Evolutionary conservation across 2,329 filamentous ascomycete genomes (phyloP), one percentile per base, ranked within the genome.

Genomic region (Volutella citrinella): DNA sequence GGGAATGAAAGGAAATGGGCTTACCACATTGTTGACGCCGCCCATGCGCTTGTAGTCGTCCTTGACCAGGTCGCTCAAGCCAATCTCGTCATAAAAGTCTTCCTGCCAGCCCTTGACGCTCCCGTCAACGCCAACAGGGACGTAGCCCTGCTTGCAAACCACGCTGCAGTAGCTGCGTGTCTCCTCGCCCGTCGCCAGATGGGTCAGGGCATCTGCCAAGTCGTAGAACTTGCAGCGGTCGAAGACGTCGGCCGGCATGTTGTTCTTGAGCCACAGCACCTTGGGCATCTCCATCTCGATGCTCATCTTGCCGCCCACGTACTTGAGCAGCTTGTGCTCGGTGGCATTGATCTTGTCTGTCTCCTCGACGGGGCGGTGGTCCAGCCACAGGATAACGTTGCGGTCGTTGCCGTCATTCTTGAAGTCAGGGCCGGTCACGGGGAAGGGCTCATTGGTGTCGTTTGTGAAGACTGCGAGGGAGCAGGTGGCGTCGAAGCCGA

Each of bases 261-360:
- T 79, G 65, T 95, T 95, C 76, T 97, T 97, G 57, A 98, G 75
- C 93, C 93, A 98, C 38, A 97, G 74, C 2, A 96, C 87, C 68
- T 98, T 98, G 45, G 93, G 93, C 36, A 98, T 94, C 63, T 98
- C 93, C 93, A 98, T 98, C 71, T 98, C 93, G 47, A 96, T 91
- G 60, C 88, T 95, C 93, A 98, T 98, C 60, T 85, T 91, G 45
- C 93, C 93, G 50, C 93, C 93, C 13, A 98, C 93, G 58, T 98
- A 98, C 55, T 89, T 85, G 39, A 98, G 78, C 34, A 98, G 72
- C 62, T 94, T 93, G 70, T 98, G 93, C 33, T 82, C 76, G 4
- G 93, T 97, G 34, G 80, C 80, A 62, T 98, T 98, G 69, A 98
- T 95, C 66, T 87, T 85, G 44, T 87, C 82, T 1, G 91, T 94